Conservation (phyloP, 2,329 filamentous ascomycete species). For the Diaporthe eres region DNA sequence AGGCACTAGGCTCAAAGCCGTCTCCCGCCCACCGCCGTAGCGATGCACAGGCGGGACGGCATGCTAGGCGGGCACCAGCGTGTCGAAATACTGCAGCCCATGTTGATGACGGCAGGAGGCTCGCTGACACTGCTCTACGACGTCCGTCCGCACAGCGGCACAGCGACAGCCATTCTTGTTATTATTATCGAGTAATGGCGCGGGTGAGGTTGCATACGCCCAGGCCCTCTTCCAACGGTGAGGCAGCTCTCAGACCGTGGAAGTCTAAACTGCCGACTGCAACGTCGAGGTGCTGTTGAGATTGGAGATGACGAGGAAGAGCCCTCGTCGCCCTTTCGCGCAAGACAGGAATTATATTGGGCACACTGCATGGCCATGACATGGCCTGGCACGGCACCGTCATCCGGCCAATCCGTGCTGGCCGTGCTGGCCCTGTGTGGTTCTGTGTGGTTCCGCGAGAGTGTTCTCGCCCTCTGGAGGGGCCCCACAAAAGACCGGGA, state of each 20-base stretch:
- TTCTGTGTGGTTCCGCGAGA: constrained; percentile 11
- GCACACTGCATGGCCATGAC: constrained; percentile 31
- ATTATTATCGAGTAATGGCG: background rate
- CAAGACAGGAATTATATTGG: constrained; percentile 25
- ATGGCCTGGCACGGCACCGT: constrained; percentile 22
- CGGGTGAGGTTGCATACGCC: background rate
- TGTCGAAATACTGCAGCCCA: constrained; percentile 3
- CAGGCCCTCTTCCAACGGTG: constrained; percentile 9
- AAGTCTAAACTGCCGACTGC: constrained; percentile 26
- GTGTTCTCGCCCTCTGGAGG: constrained; percentile 22
- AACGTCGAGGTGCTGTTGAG: constrained; percentile 15
- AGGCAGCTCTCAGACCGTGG: constrained; percentile 13
- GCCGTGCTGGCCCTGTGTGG: constrained; percentile 7
- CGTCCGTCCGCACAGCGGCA: background rate
- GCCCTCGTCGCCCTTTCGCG: background rate
- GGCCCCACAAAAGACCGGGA: constrained; percentile 28
- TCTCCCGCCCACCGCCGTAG: background rate
- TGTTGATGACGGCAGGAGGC: background rate
- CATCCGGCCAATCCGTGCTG: constrained; percentile 31
- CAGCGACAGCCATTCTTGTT: constrained; percentile 4
- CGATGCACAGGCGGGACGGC: constrained; percentile 15
- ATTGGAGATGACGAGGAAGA: constrained; percentile 29
- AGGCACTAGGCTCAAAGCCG: background rate
- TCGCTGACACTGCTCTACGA: background rate
- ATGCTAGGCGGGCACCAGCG: constrained; percentile 12